phyloP scores from a whole-genome alignment of 2,329 filamentous ascomycete genomes.

The Rachicladosporium sp. region DNA sequence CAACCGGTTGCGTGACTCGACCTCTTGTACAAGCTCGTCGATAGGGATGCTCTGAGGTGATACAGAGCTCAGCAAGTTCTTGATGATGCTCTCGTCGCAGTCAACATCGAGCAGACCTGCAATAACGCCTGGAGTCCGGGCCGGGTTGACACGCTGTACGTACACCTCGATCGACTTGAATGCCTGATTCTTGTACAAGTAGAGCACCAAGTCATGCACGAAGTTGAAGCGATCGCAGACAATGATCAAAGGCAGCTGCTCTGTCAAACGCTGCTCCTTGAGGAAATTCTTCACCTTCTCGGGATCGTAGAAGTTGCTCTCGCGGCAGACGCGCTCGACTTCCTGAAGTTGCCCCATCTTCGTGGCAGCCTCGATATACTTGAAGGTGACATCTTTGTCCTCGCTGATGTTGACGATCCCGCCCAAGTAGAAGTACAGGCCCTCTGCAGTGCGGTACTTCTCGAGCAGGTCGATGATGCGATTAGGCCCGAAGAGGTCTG shows the following conservation, averaged over 20 bases:
- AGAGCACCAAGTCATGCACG: conserved; percentile 89
- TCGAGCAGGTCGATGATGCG: conserved; percentile 87
- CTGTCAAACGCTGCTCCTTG: conserved; percentile 83
- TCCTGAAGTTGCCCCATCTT: conserved; percentile 88
- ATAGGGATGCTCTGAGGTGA: conserved; percentile 79
- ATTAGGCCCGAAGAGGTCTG: conserved; percentile 79
- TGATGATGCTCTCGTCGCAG: conserved; percentile 93
- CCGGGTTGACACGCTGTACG: conserved; percentile 90
- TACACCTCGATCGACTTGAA: conserved; percentile 99
- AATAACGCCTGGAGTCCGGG: conserved; percentile 83
- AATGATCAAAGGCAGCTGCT: conserved; percentile 93
- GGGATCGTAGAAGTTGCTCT: conserved; percentile 74
- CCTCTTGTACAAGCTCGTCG: conserved; percentile 83
- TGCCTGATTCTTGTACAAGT: conserved; percentile 97
- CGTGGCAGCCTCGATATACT: conserved; percentile 96
- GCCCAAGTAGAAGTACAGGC: conserved; percentile 94
- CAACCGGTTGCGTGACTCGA: conserved; percentile 89
- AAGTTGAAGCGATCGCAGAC: conserved; percentile 99
- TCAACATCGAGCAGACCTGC: conserved; percentile 92
- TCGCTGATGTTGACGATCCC: conserved; percentile 96
- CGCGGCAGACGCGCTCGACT: conserved; percentile 92
- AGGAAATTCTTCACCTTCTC: conserved; percentile 99
- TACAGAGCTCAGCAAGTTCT: conserved; percentile 74
- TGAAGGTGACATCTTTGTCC: conserved; percentile 93
- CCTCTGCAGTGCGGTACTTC: conserved; percentile 94